phyloP scores from a whole-genome alignment of 805 yeast species.

The Ogataea zsoltii region DNA sequence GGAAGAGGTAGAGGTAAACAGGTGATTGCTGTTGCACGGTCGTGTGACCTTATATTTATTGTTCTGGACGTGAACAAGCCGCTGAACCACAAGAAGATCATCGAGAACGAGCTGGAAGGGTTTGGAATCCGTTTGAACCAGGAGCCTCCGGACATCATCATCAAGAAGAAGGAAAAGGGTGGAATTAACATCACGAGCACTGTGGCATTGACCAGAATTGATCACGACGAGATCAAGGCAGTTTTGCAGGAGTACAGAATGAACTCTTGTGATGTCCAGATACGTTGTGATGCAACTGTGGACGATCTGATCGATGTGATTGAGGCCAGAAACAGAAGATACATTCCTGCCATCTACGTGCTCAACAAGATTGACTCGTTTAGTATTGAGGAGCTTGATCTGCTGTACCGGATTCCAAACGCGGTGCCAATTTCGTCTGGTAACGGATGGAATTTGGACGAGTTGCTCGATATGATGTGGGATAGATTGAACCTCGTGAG shows the following conservation, averaged over 20 bases:
- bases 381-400: slow-evolving; percentile 88
- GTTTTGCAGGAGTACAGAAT: slow-evolving; percentile 95
- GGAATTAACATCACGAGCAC: slow-evolving; percentile 94
- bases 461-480: slow-evolving; percentile 95
- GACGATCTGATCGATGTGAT: slow-evolving; percentile 94
- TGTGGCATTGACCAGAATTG: slow-evolving; percentile 87
- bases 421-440: slow-evolving; percentile 98
- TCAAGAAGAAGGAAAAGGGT: slow-evolving; percentile 93
- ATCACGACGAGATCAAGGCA: slow-evolving; percentile 90
- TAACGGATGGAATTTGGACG: slow-evolving; percentile 96
- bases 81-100: slow-evolving; percentile 86
- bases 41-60: slow-evolving; percentile 89
- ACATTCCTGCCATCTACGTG: slow-evolving; percentile 94
- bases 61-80: slow-evolving; percentile 97
- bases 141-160: slow-evolving; percentile 87
- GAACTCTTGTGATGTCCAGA: slow-evolving; percentile 93
- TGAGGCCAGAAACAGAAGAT: slow-evolving; percentile 86
- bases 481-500: slow-evolving; percentile 84
- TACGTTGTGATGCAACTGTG: slow-evolving; percentile 96
- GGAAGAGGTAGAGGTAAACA: slow-evolving; percentile 94
- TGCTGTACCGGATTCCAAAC: slow-evolving; percentile 88
- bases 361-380: slow-evolving; percentile 95
- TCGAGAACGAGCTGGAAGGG: slow-evolving; percentile 95
- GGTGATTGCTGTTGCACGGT: slow-evolving; percentile 98
- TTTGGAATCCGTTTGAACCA: slow-evolving; percentile 94